Conservation (phyloP, 805 yeast genomes). For the Candida sonorensis region DNA sequence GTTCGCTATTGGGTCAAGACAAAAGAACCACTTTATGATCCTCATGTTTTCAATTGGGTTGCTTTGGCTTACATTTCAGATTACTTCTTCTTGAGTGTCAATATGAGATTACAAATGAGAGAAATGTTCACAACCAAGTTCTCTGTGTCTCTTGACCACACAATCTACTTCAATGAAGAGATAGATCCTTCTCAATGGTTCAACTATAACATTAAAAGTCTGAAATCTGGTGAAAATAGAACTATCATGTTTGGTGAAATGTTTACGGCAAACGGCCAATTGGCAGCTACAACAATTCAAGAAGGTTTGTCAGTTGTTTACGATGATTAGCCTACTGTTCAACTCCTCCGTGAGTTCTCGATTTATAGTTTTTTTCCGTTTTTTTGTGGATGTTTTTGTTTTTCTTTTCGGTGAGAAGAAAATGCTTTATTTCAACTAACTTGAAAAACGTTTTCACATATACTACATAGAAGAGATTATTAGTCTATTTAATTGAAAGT, state of each 20-base stretch:
- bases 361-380: too few relatives aligned
- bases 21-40: constrained; percentile 18
- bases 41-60: constrained; percentile 39
- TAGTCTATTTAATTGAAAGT: too few relatives aligned
- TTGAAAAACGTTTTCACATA: too few relatives aligned
- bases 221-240: constrained; percentile 45
- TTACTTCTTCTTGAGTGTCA: constrained; percentile 43
- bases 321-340: too few relatives aligned
- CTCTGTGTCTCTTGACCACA: constrained; percentile 60
- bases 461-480: too few relatives aligned
- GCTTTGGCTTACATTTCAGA: constrained; percentile 58
- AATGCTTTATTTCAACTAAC: too few relatives aligned
- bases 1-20: constrained; percentile 27
- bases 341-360: too few relatives aligned
- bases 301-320: constrained; percentile 48
- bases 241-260: constrained; percentile 54
- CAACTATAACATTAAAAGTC: constrained; percentile 39
- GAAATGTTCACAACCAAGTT: constrained; percentile 40
- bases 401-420: too few relatives aligned
- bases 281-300: constrained; percentile 57
- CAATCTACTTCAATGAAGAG: constrained; percentile 56
- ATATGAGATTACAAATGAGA: constrained; percentile 44
- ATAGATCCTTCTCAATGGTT: constrained; percentile 40
- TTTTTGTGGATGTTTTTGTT: too few relatives aligned
- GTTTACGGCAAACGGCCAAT: constrained; percentile 39